Evolutionary conservation across 768 basidiomycete species (phyloP).

Genomic region (Trametes villosa): DNA sequence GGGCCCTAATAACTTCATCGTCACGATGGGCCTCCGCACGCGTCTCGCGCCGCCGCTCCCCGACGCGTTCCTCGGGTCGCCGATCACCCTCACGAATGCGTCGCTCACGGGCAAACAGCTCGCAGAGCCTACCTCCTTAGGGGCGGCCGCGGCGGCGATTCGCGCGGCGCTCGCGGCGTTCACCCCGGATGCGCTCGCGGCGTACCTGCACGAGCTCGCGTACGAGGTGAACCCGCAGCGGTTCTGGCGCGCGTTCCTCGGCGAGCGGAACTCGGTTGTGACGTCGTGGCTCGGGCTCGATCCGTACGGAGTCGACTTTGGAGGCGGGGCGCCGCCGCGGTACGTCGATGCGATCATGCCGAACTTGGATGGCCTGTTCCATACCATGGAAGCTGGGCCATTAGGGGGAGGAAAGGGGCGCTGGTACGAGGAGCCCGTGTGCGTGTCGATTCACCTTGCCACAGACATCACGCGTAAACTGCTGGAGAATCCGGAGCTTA

Average conservation of each 20-base stretch:
- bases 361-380: slow-evolving; percentile 38
- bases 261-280: slow-evolving; percentile 37
- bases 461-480: slow-evolving; percentile 6
- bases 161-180: slow-evolving; percentile 33
- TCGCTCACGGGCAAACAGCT: slow-evolving; percentile 18
- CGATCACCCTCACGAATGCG: slow-evolving; percentile 36
- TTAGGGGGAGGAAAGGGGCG: not conserved
- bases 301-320: slow-evolving; percentile 41
- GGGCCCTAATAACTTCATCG: slow-evolving; percentile 32
- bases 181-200: slow-evolving; percentile 31
- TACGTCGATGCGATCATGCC: slow-evolving; percentile 41
- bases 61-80: slow-evolving; percentile 38
- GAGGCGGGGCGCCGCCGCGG: slow-evolving; percentile 29
- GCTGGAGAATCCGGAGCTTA: slow-evolving; percentile 5
- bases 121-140: slow-evolving; percentile 14
- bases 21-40: slow-evolving; percentile 34
- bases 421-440: slow-evolving; percentile 21
- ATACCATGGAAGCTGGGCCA: slow-evolving; percentile 36
- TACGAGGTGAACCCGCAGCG: slow-evolving; percentile 37
- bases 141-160: slow-evolving; percentile 33
- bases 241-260: slow-evolving; percentile 42
- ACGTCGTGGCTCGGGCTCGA: slow-evolving; percentile 42
- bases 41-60: slow-evolving; percentile 30
- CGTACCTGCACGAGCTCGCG: slow-evolving; percentile 41
- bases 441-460: slow-evolving; percentile 13